These are phyloP conservation scores for Hypoxylon sp. DNA, from an alignment of 2,329 filamentous ascomycete species.

Conservation along the genomic window DNA sequence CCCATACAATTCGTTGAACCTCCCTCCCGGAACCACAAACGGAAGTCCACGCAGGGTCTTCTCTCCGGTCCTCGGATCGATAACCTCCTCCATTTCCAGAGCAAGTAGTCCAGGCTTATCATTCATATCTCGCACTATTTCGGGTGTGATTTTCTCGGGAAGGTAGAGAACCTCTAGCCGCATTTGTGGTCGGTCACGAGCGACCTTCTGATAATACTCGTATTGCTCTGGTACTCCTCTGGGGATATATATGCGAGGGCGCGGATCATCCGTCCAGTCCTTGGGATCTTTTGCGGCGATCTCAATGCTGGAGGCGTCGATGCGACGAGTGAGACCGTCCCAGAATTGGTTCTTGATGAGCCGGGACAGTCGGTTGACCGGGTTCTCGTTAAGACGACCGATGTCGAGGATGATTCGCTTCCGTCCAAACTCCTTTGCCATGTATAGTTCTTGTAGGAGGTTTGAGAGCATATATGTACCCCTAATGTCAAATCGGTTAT, in stretches of 20 bases:
- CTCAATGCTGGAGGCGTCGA: slow-evolving; percentile 89
- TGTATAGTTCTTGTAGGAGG: slow-evolving; percentile 90
- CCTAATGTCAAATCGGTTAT: slow-evolving; percentile 89
- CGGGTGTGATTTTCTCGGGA: slow-evolving; percentile 80
- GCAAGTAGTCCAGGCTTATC: slow-evolving; percentile 89
- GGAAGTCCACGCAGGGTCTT: slow-evolving; percentile 82
- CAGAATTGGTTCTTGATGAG: slow-evolving; percentile 93
- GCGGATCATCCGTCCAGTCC: slow-evolving; percentile 91
- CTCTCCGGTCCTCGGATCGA: slow-evolving; percentile 75
- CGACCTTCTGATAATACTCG: slow-evolving; percentile 88
- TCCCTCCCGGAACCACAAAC: slow-evolving; percentile 96
- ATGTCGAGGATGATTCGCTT: slow-evolving; percentile 93
- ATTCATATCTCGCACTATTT: slow-evolving; percentile 86
- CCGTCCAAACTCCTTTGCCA: slow-evolving; percentile 90
- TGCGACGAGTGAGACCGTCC: slow-evolving; percentile 88
- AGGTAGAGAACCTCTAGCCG: slow-evolving; percentile 88
- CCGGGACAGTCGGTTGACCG: slow-evolving; percentile 86
- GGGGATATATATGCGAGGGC: slow-evolving; percentile 92
- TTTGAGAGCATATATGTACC: slow-evolving; percentile 99
- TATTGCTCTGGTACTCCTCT: slow-evolving; percentile 86
- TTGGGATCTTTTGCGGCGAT: slow-evolving; percentile 91
- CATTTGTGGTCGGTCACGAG: slow-evolving; percentile 82
- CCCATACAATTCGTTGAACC: slow-evolving; percentile 98
- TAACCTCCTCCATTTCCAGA: slow-evolving; percentile 84
- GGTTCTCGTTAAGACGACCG: slow-evolving; percentile 92